Evolutionary conservation across 352 stramenopile genomes (phyloP).

Genomic region (Globisporangium lucens): DNA sequence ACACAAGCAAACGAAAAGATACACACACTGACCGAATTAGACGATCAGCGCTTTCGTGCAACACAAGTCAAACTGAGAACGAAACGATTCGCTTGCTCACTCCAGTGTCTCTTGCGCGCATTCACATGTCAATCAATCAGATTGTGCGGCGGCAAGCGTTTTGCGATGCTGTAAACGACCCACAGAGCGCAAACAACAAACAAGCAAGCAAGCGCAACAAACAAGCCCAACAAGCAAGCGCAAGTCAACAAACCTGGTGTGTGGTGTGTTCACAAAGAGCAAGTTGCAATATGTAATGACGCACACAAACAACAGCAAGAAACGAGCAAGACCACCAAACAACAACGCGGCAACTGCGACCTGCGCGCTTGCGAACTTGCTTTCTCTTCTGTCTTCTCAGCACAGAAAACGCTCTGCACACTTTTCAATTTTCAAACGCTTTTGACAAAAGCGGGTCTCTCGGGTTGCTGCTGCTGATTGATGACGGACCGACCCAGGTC

Average conservation of each 20-base stretch:
- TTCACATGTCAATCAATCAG: not conserved
- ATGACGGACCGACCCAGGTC: not conserved
- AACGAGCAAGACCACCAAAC: not conserved
- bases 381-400: not conserved
- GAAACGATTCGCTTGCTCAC: not conserved
- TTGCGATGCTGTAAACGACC: not conserved
- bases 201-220: not conserved
- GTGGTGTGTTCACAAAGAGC: not conserved
- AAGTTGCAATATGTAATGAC: not conserved
- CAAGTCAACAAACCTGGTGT: not conserved
- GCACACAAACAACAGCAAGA: not conserved
- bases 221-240: not conserved
- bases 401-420: not conserved
- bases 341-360: not conserved
- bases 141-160: not conserved
- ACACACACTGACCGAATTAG: not conserved
- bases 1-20: not conserved
- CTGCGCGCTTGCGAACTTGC: not conserved
- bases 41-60: not conserved
- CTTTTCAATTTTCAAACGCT: not conserved
- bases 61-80: not conserved
- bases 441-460: not conserved
- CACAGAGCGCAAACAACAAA: not conserved
- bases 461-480: not conserved
- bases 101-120: not conserved